phyloP scores from a whole-genome alignment of 495 filamentous ascomycete genomes.

The Penicillium longicatenatum region DNA sequence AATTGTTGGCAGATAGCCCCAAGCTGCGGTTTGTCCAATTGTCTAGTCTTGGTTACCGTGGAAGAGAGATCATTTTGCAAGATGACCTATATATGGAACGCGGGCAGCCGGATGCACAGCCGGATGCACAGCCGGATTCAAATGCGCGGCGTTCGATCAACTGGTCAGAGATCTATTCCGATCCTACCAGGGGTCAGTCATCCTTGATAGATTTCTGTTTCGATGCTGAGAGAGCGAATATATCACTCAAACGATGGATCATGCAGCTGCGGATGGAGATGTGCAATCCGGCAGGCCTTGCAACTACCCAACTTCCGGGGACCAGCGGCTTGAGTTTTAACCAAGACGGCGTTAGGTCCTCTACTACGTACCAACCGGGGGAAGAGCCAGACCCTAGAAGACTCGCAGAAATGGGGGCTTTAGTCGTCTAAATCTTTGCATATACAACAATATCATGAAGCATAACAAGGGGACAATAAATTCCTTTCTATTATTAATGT shows the following conservation, averaged over 20 bases:
- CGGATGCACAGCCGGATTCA: background rate
- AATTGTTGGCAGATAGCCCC: conserved; percentile 1
- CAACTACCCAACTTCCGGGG: background rate
- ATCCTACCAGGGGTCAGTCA: no score
- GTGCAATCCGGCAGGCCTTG: background rate
- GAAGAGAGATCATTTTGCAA: conserved; percentile 1
- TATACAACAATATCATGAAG: no score
- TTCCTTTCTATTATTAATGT: no score
- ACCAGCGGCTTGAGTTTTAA: background rate
- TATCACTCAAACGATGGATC: conserved; percentile 7
- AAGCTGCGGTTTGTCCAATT: conserved; percentile 4
- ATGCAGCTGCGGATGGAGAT: conserved; percentile 12
- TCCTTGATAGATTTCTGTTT: conserved; percentile 3
- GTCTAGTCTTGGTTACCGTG: conserved; percentile 3
- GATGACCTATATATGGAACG: conserved; percentile 7
- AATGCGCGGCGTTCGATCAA: background rate
- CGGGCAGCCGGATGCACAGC: conserved; percentile 6
- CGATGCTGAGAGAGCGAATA: conserved; percentile 6
- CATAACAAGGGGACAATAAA: no score
- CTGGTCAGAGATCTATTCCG: no score
- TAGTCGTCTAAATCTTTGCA: no score
- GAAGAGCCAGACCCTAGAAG: no score
- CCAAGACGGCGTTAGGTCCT: no score
- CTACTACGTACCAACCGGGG: no score
- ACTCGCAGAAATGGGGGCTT: no score